Evolutionary conservation across 2,329 filamentous ascomycete species (phyloP).

Genomic region (Geosmithia flava): DNA sequence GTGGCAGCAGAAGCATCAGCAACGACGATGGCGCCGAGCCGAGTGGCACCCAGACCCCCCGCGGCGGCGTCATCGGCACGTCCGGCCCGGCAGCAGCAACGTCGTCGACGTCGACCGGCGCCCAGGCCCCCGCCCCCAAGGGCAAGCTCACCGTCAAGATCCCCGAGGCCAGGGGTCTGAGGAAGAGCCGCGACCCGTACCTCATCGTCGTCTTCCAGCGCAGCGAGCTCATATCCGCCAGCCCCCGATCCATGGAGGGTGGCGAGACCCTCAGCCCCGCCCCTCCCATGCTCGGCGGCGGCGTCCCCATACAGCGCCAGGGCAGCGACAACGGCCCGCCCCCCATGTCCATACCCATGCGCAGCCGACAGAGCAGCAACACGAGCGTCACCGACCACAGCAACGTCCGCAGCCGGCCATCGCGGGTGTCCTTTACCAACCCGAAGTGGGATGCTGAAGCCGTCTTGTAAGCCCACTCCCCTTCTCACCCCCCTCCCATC

Average conservation of each 20-base stretch:
- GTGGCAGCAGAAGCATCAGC: conserved; percentile 1
- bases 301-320: conserved; percentile 52
- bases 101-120: conserved; percentile 20
- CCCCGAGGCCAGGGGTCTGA: conserved; percentile 68
- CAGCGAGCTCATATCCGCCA: conserved; percentile 89
- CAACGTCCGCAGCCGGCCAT: conserved; percentile 46
- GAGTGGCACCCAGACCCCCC: conserved; percentile 41
- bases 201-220: conserved; percentile 95
- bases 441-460: conserved; percentile 95
- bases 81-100: no score
- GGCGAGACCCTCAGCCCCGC: conserved; percentile 36
- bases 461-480: conserved; percentile 62
- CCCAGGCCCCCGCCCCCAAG: conserved; percentile 59
- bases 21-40: conserved; percentile 29
- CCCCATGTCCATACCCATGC: conserved; percentile 91
- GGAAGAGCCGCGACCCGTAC: conserved; percentile 79
- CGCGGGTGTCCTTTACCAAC: conserved; percentile 51
- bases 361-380: conserved; percentile 91
- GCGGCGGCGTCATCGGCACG: conserved; percentile 15
- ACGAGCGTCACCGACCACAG: conserved; percentile 65
- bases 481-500: neutral
- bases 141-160: conserved; percentile 89
- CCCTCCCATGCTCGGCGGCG: conserved; percentile 30
- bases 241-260: conserved; percentile 54
- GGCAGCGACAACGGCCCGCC: conserved; percentile 72